Conservation (phyloP, 805 yeast genomes). For the Barnettozyma sucrosica region DNA sequence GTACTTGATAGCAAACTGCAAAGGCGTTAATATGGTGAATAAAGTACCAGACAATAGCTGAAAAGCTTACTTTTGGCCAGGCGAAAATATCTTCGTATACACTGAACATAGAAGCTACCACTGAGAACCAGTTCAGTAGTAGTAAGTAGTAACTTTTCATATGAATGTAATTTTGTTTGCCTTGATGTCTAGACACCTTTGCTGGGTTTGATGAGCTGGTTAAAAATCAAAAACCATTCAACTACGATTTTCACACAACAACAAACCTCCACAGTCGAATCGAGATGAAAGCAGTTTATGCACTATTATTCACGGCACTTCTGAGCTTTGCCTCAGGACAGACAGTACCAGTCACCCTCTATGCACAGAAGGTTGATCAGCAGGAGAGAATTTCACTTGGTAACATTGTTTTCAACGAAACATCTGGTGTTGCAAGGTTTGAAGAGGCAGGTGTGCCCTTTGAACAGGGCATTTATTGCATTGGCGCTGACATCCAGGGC, state of each 20-base stretch:
- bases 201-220: no score
- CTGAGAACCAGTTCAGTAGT: not conserved
- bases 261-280: not conserved
- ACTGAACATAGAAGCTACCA: constrained; percentile 9
- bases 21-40: not conserved
- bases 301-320: not conserved
- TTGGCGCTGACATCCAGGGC: constrained; percentile 18
- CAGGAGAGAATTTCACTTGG: constrained; percentile 3
- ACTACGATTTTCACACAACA: not conserved
- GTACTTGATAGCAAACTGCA: constrained; percentile 15
- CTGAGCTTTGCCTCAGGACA: not conserved
- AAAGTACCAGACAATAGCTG: not conserved
- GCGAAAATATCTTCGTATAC: constrained; percentile 17
- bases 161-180: no score
- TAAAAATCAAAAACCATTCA: no score
- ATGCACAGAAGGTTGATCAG: constrained; percentile 2
- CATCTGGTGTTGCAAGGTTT: constrained; percentile 1
- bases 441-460: not conserved
- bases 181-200: no score
- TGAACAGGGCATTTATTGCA: constrained; percentile 17
- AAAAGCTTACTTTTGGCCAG: constrained; percentile 19
- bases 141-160: not conserved
- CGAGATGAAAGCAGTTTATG: not conserved
- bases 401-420: not conserved
- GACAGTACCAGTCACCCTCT: constrained; percentile 1